These are phyloP conservation scores for Arabis hirsuta DNA, from an alignment of 345 rosid species.

Conservation along the genomic window DNA sequence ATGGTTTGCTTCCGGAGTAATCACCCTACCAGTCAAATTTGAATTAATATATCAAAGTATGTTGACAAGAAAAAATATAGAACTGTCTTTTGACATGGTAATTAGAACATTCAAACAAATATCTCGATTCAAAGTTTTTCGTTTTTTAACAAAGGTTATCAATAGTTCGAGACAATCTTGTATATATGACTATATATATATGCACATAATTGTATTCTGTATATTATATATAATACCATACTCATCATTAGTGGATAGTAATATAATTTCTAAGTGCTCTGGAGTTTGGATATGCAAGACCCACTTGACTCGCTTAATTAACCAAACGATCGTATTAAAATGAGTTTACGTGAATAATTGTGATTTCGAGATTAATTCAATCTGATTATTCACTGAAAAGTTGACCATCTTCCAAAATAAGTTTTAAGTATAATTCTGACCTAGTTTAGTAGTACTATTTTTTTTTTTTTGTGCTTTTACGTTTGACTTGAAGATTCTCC, in stretches of 20 bases:
- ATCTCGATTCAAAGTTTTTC: too few relatives aligned
- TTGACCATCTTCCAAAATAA: conserved; percentile 21
- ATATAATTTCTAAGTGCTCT: neutral
- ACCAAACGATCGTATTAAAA: neutral
- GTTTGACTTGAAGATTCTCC: conserved; percentile 23
- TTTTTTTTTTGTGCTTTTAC: neutral
- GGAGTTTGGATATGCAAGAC: neutral
- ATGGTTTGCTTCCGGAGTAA: too few relatives aligned
- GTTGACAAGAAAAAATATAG: too few relatives aligned
- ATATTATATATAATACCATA: neutral
- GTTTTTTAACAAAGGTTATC: too few relatives aligned
- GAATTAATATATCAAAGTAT: too few relatives aligned
- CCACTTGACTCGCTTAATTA: neutral
- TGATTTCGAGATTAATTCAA: neutral
- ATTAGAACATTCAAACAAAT: too few relatives aligned
- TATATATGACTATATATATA: conserved; percentile 2
- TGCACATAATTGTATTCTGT: neutral
- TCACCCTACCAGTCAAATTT: too few relatives aligned
- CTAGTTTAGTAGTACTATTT: neutral
- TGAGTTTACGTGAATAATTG: neutral
- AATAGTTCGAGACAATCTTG: too few relatives aligned
- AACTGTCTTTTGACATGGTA: too few relatives aligned
- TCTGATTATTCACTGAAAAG: neutral
- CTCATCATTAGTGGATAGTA: conserved; percentile 1
- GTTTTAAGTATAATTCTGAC: conserved; percentile 14